phyloP scores from a whole-genome alignment of 129 eudicot genomes.

The Flaveria sonorensis region DNA sequence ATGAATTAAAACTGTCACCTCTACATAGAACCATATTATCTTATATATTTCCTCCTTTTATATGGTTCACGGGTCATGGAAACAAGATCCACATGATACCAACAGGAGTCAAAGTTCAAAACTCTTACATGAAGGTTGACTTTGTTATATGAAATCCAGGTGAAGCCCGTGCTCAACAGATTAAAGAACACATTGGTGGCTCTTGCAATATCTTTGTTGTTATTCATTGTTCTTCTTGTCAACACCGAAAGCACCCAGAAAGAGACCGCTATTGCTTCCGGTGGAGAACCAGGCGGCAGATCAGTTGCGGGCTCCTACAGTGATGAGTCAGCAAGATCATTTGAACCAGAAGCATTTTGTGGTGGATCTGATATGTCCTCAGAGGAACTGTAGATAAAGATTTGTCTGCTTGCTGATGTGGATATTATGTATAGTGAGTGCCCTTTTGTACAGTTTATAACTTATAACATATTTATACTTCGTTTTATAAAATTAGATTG shows the following conservation, averaged over 20 bases:
- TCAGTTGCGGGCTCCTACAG: slow-evolving; percentile 74
- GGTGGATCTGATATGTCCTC: slow-evolving; percentile 54
- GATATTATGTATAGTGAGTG: background rate
- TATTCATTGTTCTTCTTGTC: slow-evolving; percentile 50
- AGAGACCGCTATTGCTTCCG: slow-evolving; percentile 30
- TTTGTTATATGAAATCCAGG: slow-evolving; percentile 42
- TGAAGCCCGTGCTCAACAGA: slow-evolving; percentile 79
- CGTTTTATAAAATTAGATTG: background rate
- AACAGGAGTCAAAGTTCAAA: slow-evolving; percentile 6
- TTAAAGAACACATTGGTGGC: slow-evolving; percentile 74
- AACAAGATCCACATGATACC: background rate
- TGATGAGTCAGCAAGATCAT: slow-evolving; percentile 88
- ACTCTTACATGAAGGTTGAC: slow-evolving; percentile 5
- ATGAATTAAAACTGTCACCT: background rate
- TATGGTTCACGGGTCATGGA: background rate
- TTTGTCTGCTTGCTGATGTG: background rate
- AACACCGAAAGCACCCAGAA: slow-evolving; percentile 51
- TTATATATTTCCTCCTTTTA: background rate
- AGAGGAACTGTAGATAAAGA: slow-evolving; percentile 15
- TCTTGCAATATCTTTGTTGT: slow-evolving; percentile 61
- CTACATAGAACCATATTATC: background rate
- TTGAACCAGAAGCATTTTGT: slow-evolving; percentile 97
- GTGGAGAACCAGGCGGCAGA: slow-evolving; percentile 60
- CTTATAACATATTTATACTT: background rate
- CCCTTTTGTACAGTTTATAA: slow-evolving; percentile 15